Evolutionary conservation across 805 yeast genomes (phyloP), one percentile per base, ranked within the genome.

Genomic region (Kuraishia cidri): DNA sequence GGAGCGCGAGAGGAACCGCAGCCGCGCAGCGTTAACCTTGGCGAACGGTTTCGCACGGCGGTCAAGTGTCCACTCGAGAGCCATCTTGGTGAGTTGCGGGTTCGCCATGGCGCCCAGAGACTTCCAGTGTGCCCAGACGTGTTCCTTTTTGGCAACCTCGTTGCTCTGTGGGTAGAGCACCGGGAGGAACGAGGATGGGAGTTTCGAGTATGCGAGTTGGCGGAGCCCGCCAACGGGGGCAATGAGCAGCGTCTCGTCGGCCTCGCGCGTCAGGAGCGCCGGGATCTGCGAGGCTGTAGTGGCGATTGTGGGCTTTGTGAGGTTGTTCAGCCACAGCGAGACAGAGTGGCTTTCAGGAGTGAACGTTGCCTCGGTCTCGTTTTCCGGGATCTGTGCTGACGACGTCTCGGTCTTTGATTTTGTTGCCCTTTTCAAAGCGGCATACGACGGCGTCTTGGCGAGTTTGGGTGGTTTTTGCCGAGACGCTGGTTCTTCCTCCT

Each of bases 181-280:
- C 7, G 41, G 34, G 12, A 49, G 34, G 6, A 56, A 15, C 9
- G 28, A 6, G 7, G 47, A 42, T 25, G 46, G 42, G 5, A 55
- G 29, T 3, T 48, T 30, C 3, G 58, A 50, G 38, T 51, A 48
- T 5, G 67, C 42, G 30, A 56, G 52, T 35, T 62, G 64, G 32
- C 66, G 52, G 13, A 64, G 38, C 0, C 69, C 69, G 27, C 69
- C 69, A 32, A 62, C 47, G 2, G 67, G 62, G 19, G 64, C 47
- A 13, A 62, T 39, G 24, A 63, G 35, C n/a, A 63, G 30, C 2
- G 63, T 34, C 15, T 33, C 19, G 11, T 24, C 27, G 0, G 26
- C 23, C 6, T 18, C 15, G 24, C n/a, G 13, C 21, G 12, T n/a
- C 12, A 10, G 11, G 23, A 23, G 8, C 5, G 27, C 21, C 6